Conservation (phyloP, 2,329 filamentous ascomycete genomes). For the Penicillium verrucosum region DNA sequence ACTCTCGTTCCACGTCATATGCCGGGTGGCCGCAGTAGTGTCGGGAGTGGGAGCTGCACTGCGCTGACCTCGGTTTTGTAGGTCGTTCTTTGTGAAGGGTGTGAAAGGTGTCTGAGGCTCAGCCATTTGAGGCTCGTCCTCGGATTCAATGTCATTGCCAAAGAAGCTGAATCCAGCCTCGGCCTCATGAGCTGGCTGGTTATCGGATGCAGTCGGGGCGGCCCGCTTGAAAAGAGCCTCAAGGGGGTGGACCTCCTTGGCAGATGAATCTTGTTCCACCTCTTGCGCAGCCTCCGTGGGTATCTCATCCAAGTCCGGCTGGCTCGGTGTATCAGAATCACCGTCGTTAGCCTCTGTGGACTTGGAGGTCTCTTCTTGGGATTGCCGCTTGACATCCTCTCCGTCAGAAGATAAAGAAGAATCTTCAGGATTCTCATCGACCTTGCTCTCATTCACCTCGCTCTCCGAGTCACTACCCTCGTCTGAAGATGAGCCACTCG, state of each 20-base stretch:
- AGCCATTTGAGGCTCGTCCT: conserved; percentile 45
- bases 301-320: conserved; percentile 8
- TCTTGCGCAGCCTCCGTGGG: conserved; percentile 11
- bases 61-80: conserved; percentile 63
- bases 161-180: conserved; percentile 78
- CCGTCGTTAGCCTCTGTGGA: conserved; percentile 7
- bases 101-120: conserved; percentile 79
- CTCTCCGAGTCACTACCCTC: conserved; percentile 28
- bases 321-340: neutral
- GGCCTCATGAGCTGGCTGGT: conserved; percentile 39
- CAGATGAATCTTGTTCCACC: conserved; percentile 31
- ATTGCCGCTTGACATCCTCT: conserved; percentile 15
- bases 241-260: conserved; percentile 71
- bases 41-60: conserved; percentile 94
- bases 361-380: conserved; percentile 5
- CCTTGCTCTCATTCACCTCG: conserved; percentile 19
- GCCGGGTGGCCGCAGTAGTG: conserved; percentile 67
- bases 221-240: conserved; percentile 86
- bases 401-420: conserved; percentile 28
- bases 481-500: conserved; percentile 33
- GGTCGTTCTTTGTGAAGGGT: conserved; percentile 75
- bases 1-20: conserved; percentile 29
- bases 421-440: conserved; percentile 17
- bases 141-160: conserved; percentile 50
- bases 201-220: conserved; percentile 42